These are phyloP conservation scores for Trichophaea hybrida DNA, from an alignment of 2,329 filamentous ascomycete genomes.

Conservation along the genomic window DNA sequence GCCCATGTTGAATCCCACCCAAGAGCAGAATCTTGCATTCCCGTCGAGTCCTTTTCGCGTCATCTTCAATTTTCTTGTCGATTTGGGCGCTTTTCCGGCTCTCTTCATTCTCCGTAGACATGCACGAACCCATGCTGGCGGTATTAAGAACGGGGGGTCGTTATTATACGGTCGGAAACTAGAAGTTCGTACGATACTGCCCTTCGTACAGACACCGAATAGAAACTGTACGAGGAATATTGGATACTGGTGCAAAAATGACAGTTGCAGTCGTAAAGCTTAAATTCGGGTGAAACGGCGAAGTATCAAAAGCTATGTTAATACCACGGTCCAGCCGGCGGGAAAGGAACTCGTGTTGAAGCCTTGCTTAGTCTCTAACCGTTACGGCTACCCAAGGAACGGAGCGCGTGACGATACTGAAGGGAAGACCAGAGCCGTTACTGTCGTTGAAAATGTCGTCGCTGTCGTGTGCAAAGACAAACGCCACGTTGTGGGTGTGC, in stretches of 20 bases:
- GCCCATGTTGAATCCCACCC: slow-evolving; percentile 41
- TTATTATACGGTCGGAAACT: slow-evolving; percentile 1
- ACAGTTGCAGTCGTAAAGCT: background rate
- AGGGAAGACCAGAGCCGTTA: background rate
- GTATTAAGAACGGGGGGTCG: slow-evolving; percentile 8
- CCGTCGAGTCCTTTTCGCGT: slow-evolving; percentile 77
- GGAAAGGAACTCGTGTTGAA: slow-evolving; percentile 13
- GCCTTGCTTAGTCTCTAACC: background rate
- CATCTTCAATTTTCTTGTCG: slow-evolving; percentile 83
- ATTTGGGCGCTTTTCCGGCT: slow-evolving; percentile 97
- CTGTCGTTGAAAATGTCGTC: background rate
- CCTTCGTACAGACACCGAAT: background rate
- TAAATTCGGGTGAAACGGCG: background rate
- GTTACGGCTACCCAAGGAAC: background rate
- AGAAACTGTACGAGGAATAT: background rate
- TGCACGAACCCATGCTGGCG: slow-evolving; percentile 73
- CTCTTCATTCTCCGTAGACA: slow-evolving; percentile 71
- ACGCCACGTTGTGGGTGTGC: background rate
- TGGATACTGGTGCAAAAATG: background rate
- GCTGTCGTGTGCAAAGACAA: background rate
- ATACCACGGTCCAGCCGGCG: slow-evolving; percentile 23
- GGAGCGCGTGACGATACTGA: background rate
- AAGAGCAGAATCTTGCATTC: slow-evolving; percentile 98
- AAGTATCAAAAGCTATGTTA: slow-evolving; percentile 14
- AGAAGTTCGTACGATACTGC: background rate